Percentiles rank a stretch among this genome's conserved stretches.
phyloP scores from a whole-genome alignment of 805 yeast species.

The Hanseniaspora thailandica region DNA sequence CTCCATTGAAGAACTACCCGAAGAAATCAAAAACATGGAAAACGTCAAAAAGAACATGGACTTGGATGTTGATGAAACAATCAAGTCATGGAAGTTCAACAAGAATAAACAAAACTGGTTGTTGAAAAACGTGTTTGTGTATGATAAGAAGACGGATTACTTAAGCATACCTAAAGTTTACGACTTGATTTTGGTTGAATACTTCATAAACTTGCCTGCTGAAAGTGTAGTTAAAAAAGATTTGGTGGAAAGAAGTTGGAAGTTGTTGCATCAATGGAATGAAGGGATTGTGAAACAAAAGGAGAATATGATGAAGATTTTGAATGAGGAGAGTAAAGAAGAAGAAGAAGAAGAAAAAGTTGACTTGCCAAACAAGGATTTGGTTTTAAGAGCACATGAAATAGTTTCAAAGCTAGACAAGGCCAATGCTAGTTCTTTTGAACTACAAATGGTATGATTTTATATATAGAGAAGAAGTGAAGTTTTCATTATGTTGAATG shows the following conservation, averaged over 20 bases:
- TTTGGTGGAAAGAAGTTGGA: constrained; percentile 20
- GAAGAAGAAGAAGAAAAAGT: constrained; percentile 6
- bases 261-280: constrained; percentile 23
- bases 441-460: constrained; percentile 2
- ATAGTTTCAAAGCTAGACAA: constrained; percentile 18
- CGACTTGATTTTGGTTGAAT: constrained; percentile 23
- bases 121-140: constrained; percentile 24
- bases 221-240: constrained; percentile 19
- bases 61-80: constrained; percentile 12
- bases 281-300: constrained; percentile 21
- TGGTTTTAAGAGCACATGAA: constrained; percentile 20
- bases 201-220: constrained; percentile 25
- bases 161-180: constrained; percentile 24
- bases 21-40: constrained; percentile 17
- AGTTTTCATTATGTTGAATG: too few relatives aligned
- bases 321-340: constrained; percentile 18
- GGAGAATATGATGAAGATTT: constrained; percentile 20
- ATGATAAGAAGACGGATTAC: constrained; percentile 14
- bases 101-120: constrained; percentile 31
- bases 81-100: constrained; percentile 28
- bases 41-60: constrained; percentile 21
- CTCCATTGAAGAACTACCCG: constrained; percentile 21
- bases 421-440: background rate
- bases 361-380: constrained; percentile 22
- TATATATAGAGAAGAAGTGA: background rate